These are phyloP conservation scores for Podila clonocystis DNA, from an alignment of 192 early-diverging fungal species.

Conservation along the genomic window DNA sequence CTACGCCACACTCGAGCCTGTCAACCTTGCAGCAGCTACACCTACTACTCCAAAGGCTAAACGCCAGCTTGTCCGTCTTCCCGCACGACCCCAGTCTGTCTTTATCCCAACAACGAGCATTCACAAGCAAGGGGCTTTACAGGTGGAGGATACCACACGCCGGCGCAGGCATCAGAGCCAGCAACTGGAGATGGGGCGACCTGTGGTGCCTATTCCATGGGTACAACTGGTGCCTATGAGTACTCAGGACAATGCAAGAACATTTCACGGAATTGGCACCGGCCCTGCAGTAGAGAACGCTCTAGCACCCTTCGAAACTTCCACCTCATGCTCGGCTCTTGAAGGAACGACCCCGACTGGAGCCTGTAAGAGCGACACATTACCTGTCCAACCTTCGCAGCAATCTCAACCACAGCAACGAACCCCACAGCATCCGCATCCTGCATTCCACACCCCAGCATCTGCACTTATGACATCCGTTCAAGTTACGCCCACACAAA, in stretches of 20 bases:
- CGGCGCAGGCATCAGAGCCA: slow-evolving; percentile 29
- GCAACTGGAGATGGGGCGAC: slow-evolving; percentile 10
- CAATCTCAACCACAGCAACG: neutral
- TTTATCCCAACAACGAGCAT: slow-evolving; percentile 14
- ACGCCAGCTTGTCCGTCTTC: slow-evolving; percentile 23
- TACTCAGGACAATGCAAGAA: slow-evolving; percentile 22
- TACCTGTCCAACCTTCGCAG: neutral
- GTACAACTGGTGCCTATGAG: slow-evolving; percentile 20
- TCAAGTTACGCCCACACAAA: neutral
- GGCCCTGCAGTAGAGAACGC: neutral
- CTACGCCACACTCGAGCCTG: slow-evolving; percentile 35
- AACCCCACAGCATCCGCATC: neutral
- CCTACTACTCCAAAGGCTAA: slow-evolving; percentile 20
- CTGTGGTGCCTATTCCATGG: slow-evolving; percentile 17
- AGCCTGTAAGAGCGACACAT: neutral
- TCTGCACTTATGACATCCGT: neutral
- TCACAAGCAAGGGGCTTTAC: neutral
- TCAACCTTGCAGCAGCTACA: slow-evolving; percentile 19
- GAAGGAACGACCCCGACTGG: neutral
- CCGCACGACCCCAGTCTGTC: slow-evolving; percentile 30
- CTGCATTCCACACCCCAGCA: no score
- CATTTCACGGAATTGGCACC: slow-evolving; percentile 39
- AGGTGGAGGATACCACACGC: neutral
- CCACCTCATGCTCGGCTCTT: neutral
- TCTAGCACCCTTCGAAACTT: neutral